Evolutionary conservation across 1,284 basidiomycete genomes (phyloP), one percentile per base, ranked within the genome.

Genomic region (Austroboletus olivaceoglutinosus): DNA sequence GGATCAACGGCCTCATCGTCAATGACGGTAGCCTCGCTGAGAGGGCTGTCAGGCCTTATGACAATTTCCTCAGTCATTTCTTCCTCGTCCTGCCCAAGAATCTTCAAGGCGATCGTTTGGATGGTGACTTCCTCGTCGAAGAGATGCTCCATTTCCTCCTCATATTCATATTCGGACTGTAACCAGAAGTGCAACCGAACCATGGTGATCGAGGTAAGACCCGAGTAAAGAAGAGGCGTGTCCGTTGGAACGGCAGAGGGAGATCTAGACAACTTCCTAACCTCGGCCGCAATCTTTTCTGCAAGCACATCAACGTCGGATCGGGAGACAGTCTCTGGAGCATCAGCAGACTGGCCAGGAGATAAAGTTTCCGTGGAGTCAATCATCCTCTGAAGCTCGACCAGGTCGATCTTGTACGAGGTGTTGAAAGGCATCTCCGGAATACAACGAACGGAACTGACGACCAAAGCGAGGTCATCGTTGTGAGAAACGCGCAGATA

Each of bases 341-440:
- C 2, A 9, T 60, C 42, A 16, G 51, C 52, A 30, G 19, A 53
- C 13, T 38, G 25, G 15, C 60, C 45, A 16, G 50, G 55, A 25
- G 38, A 18, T 3, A 37, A 43, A 15, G 18, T 18, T 10, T 60
- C 59, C 7, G 34, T 41, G 38, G 55, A 58, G 42, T 65, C 65
- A 2, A 44, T 57, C 45, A 65, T 46, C 34, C 48, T 53, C 43
- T 64, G 65, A 18, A 64, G 61, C 27, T 45, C 39, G n/a, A 44
- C 36, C 1, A 21, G 36, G 16, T 37, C 36, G 19, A 37, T 21
- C 53, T 67, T 64, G 55, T 67, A 65, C 4, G 36, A 37, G 11
- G 10, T 6, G 7, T 67, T 67, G 48, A 65, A 64, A 5, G 62
- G 64, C 63, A 64, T 62, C 42, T 67, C 50, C 44, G 41, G 52